Base-by-base conservation (phyloP, 306 rosid genomes). In the Gastrolobium bilobum region DNA sequence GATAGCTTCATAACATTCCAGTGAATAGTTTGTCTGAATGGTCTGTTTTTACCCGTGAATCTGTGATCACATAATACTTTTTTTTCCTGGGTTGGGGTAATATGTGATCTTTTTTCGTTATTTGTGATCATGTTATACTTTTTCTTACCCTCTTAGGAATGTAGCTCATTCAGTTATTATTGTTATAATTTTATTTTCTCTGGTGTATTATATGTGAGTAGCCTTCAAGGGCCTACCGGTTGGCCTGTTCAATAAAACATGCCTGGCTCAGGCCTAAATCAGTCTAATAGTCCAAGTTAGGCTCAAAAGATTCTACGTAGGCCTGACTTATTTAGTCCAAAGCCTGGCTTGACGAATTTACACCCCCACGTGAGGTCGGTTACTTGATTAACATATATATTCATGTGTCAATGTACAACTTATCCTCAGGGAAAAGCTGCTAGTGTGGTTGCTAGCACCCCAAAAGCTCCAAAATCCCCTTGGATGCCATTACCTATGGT, bases 401-500 rank as follows among this genome's bases (percentile, higher is more conserved):
- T 44, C 4, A 2, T 31, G 9, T 61, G 9, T 4, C 3, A 4
- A 30, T 58, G 20, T 38, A 33, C 42, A 33, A 58, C 51, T 57
- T 68, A 26, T 73, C 62, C 73, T 77, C 81, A 77, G 62, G 91
- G 61, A 83, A 87, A 79, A 68, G 87, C 82, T 80, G 68, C 86
- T 51, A 82, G 83, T 39, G n/a, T 72, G 68, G 85, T 79, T 81
- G 81, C 96, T 79, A 84, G 79, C 57, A 5, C 83, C 40, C 57
- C 54, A 70, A 90, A 70, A 82, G 46, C 73, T 75, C 98, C 97
- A 4, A 86, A 71, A 73, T 94, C 97, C 29, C 94, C 98, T 10
- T 92, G 94, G 93, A 85, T 94, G 89, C 94, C 97, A 78, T 86
- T 94, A 75, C 85, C 94, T 33, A 72, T 82, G 89, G 83, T 94